Conservation (phyloP, 805 yeast species). For the Candida anglica region DNA sequence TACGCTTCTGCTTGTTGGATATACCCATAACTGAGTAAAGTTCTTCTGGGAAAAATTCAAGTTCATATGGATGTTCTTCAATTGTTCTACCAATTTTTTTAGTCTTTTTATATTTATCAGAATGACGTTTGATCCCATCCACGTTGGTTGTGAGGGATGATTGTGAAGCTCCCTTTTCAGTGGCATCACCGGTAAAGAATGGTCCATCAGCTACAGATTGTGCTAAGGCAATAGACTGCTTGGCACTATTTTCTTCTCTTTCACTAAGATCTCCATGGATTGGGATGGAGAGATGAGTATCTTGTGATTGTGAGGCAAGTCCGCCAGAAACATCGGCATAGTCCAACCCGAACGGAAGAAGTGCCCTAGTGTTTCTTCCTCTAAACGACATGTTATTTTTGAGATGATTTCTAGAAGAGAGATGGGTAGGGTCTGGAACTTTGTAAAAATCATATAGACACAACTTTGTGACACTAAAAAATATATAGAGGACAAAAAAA, state of each 20-base stretch:
- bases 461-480: too few species aligned
- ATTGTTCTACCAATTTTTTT: conserved; percentile 67
- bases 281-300: conserved; percentile 50
- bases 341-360: conserved; percentile 71
- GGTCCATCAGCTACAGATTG: conserved; percentile 60
- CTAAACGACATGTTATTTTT: conserved; percentile 50
- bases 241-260: conserved; percentile 49
- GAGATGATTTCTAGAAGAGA: background rate
- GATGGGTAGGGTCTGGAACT: too few species aligned
- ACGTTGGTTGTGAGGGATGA: too few species aligned
- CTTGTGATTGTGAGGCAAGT: background rate
- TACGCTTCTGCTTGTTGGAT: conserved; percentile 48
- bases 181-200: conserved; percentile 57
- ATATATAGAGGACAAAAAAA: too few species aligned
- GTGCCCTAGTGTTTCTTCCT: conserved; percentile 39
- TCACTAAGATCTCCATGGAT: conserved; percentile 56
- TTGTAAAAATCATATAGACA: too few species aligned
- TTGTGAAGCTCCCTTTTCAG: too few species aligned
- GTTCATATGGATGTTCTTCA: conserved; percentile 72
- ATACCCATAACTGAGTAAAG: conserved; percentile 69
- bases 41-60: conserved; percentile 74
- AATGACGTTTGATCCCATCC: conserved; percentile 78
- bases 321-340: conserved; percentile 51
- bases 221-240: conserved; percentile 52
- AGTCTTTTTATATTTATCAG: conserved; percentile 73